These are phyloP conservation scores for Scolecobasidium constrictum DNA, from an alignment of 2,329 filamentous ascomycete genomes.

Conservation along the genomic window DNA sequence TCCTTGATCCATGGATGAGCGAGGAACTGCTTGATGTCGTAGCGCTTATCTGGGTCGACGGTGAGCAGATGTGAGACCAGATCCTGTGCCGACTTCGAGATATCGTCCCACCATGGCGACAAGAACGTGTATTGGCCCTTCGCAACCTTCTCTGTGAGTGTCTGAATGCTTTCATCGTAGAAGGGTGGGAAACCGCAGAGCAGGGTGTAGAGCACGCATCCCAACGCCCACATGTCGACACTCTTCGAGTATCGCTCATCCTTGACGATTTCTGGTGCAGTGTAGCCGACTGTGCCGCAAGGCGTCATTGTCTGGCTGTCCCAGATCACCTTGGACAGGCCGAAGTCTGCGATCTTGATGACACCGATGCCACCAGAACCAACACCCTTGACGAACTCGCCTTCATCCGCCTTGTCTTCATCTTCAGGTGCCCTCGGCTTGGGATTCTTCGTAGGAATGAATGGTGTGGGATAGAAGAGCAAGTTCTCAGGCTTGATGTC, in stretches of 20 bases:
- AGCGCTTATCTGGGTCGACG: conserved; percentile 90
- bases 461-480: conserved; percentile 77
- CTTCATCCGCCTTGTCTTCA: conserved; percentile 95
- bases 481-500: conserved; percentile 99
- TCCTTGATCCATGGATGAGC: conserved; percentile 86
- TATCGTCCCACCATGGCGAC: conserved; percentile 98
- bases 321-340: conserved; percentile 96
- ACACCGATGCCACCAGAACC: conserved; percentile 84
- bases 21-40: conserved; percentile 85
- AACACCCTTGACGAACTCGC: conserved; percentile 73
- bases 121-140: conserved; percentile 95
- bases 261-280: conserved; percentile 96
- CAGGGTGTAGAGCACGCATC: conserved; percentile 91
- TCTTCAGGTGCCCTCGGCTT: conserved; percentile 78
- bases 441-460: conserved; percentile 67
- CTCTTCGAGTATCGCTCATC: conserved; percentile 98
- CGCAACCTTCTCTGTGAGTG: conserved; percentile 94
- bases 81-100: conserved; percentile 89
- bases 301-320: conserved; percentile 97
- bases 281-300: conserved; percentile 97
- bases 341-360: conserved; percentile 98
- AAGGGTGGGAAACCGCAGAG: conserved; percentile 97
- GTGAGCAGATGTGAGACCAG: conserved; percentile 86
- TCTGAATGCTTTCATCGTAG: conserved; percentile 95
- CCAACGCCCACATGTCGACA: conserved; percentile 98